phyloP scores from a whole-genome alignment of 352 stramenopile genomes.

The Phytophthora capsici region DNA sequence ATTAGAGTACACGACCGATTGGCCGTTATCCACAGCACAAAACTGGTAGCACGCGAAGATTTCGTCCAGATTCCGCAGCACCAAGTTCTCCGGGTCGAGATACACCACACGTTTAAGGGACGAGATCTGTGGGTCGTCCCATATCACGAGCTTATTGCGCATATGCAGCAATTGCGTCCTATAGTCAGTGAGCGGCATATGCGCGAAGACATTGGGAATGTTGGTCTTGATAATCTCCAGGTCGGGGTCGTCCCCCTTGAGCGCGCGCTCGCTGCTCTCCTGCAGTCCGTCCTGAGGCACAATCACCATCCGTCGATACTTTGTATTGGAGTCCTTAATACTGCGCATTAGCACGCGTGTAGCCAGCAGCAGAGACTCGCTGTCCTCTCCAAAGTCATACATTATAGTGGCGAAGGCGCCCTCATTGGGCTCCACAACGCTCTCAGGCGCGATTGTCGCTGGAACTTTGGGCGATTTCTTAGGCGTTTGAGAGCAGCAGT shows the following conservation, averaged over 20 bases:
- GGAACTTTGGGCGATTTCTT: slow-evolving; percentile 5
- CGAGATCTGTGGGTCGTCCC: slow-evolving; percentile 74
- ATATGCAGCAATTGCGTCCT: slow-evolving; percentile 81
- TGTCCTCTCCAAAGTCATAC: slow-evolving; percentile 71
- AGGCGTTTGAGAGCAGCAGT: background rate
- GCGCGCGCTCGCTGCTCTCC: slow-evolving; percentile 39
- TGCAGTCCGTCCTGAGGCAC: slow-evolving; percentile 69
- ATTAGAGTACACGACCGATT: slow-evolving; percentile 85
- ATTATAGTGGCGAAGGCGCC: slow-evolving; percentile 75
- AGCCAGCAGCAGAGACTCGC: slow-evolving; percentile 63
- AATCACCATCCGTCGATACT: slow-evolving; percentile 75
- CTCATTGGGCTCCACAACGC: slow-evolving; percentile 38
- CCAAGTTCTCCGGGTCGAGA: slow-evolving; percentile 79
- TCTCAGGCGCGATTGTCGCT: slow-evolving; percentile 20
- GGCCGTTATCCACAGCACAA: slow-evolving; percentile 82
- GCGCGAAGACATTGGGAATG: slow-evolving; percentile 75
- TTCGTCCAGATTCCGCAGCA: slow-evolving; percentile 82
- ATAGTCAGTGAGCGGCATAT: slow-evolving; percentile 62
- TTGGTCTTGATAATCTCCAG: slow-evolving; percentile 72
- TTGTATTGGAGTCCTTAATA: slow-evolving; percentile 70
- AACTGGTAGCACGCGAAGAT: slow-evolving; percentile 84
- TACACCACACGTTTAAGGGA: slow-evolving; percentile 78
- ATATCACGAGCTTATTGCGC: slow-evolving; percentile 84
- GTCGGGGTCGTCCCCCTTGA: slow-evolving; percentile 61
- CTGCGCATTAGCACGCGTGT: slow-evolving; percentile 75